Evolutionary conservation across 2,329 filamentous ascomycete genomes (phyloP).

Genomic region (Colletotrichum liriopes): DNA sequence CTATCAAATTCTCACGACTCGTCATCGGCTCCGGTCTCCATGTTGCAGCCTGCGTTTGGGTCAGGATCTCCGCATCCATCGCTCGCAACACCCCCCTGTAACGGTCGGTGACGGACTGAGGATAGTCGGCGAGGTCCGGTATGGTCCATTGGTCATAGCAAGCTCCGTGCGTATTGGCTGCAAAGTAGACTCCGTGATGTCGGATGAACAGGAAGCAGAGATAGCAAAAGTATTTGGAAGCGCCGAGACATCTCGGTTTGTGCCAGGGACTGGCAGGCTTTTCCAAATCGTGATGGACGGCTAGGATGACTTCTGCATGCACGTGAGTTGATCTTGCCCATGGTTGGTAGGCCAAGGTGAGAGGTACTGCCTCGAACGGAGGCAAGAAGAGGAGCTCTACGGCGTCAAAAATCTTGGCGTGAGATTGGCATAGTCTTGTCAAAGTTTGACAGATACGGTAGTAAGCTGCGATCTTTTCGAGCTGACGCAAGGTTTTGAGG

Average conservation of each 20-base stretch:
- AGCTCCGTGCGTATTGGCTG: constrained; percentile 42
- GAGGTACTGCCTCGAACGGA: constrained; percentile 39
- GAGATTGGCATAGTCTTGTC: constrained; percentile 20
- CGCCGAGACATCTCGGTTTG: constrained; percentile 39
- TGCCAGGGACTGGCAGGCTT: constrained; percentile 16
- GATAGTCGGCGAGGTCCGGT: constrained; percentile 43
- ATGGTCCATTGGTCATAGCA: constrained; percentile 44
- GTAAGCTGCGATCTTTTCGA: constrained; percentile 44
- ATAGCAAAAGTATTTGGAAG: constrained; percentile 44
- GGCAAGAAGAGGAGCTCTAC: constrained; percentile 36
- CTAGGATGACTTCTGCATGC: constrained; percentile 41
- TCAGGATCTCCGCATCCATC: constrained; percentile 34
- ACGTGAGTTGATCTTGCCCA: constrained; percentile 43
- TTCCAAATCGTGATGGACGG: constrained; percentile 40
- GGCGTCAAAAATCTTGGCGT: constrained; percentile 24
- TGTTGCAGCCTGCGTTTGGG: constrained; percentile 2
- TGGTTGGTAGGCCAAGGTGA: constrained; percentile 40
- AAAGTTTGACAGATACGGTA: constrained; percentile 37
- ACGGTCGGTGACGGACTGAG: constrained; percentile 25
- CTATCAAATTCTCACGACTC: constrained; percentile 42
- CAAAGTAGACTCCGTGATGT: constrained; percentile 42
- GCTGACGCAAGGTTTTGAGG: constrained; percentile 42
- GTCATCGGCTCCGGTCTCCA: constrained; percentile 44
- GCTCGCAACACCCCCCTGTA: constrained; percentile 34
- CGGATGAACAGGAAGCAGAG: constrained; percentile 43